Evolutionary conservation across 352 stramenopile genomes (phyloP), one percentile per base, ranked within the genome.

Genomic region (Phytophthora pseudosyringae): DNA sequence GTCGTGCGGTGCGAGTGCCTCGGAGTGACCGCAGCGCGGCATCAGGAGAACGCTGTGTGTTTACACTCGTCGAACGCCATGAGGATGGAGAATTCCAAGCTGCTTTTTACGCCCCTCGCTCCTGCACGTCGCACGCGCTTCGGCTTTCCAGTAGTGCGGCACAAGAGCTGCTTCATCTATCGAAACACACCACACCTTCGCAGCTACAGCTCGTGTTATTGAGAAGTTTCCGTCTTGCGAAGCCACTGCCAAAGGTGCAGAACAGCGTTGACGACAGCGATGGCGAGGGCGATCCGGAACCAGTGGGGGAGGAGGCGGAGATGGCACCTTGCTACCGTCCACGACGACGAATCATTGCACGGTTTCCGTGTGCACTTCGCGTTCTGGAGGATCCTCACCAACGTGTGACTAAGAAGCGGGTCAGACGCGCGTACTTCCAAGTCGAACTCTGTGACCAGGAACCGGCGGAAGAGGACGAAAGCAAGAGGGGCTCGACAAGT

Each of bases 341-440:
- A 49, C 38, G 62, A 57, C 67, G 73, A 15, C 58, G 69, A 4
- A 53, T 80, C 12, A 36, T 88, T 5, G 64, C 71, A 5, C 52
- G 74, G 1, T 90, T 93, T 44, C 77, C 77, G 5, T 78, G 69
- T 1, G 70, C 56, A 13, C 54, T 93, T 16, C 80, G 59, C 12
- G 71, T 84, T 16, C 38, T 67, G 1, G 35, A 67, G 15, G 74
- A 71, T 16, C 65, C 66, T 4, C 69, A 88, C 9, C 83, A 91
- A 12, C 11, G 26, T 0, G 35, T 93, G 3, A 59, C 73, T 7
- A 76, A 75, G 28, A 68, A 74, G 4, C 48, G 69, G 6, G 65
- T 88, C 5, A 33, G 82, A 8, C 79, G 81, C 0, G 54, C 44
- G 25, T 90, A 90, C 47, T 55, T 90, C 6, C 83, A 93, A 61